phyloP scores from a whole-genome alignment of 768 basidiomycete species.

The Hebeloma cylindrosporum region DNA sequence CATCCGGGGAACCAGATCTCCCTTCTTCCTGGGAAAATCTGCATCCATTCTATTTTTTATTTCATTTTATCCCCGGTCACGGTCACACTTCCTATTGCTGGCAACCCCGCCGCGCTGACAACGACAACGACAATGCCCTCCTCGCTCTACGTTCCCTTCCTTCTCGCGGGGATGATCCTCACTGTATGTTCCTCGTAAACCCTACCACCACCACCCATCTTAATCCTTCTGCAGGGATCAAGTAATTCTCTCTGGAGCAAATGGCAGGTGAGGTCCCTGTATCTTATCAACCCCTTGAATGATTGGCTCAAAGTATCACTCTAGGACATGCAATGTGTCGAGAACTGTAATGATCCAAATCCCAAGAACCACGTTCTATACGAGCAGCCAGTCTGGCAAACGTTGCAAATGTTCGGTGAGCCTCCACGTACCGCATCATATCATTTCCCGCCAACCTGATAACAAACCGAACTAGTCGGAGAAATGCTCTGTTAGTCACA shows the following conservation, averaged over 20 bases:
- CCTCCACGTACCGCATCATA: slow-evolving; percentile 19
- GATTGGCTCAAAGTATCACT: too few species aligned
- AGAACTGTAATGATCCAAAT: slow-evolving; percentile 77
- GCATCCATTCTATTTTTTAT: neutral
- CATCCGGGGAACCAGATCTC: slow-evolving; percentile 25
- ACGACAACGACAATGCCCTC: slow-evolving; percentile 54
- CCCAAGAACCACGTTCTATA: slow-evolving; percentile 67
- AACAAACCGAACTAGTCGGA: slow-evolving; percentile 61
- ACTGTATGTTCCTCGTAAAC: slow-evolving; percentile 46
- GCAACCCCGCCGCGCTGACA: slow-evolving; percentile 11
- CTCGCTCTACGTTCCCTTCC: slow-evolving; percentile 68
- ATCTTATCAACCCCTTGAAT: slow-evolving; percentile 6
- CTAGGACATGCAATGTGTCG: slow-evolving; percentile 98
- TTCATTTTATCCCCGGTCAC: slow-evolving; percentile 24
- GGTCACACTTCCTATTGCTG: slow-evolving; percentile 16
- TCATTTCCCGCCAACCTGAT: slow-evolving; percentile 19
- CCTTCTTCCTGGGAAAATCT: slow-evolving; percentile 32
- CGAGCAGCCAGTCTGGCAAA: slow-evolving; percentile 95
- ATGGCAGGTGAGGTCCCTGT: slow-evolving; percentile 59
- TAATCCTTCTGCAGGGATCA: slow-evolving; percentile 60
- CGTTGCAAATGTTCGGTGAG: slow-evolving; percentile 86
- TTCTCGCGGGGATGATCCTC: slow-evolving; percentile 91
- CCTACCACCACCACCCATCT: neutral
- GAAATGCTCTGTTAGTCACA: slow-evolving; percentile 85
- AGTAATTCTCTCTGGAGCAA: slow-evolving; percentile 82